A percentile compares a stretch with the other conserved stretches of the same genome.
Evolutionary conservation across 2,329 filamentous ascomycete genomes (phyloP).

Genomic region (Pyricularia sp.): DNA sequence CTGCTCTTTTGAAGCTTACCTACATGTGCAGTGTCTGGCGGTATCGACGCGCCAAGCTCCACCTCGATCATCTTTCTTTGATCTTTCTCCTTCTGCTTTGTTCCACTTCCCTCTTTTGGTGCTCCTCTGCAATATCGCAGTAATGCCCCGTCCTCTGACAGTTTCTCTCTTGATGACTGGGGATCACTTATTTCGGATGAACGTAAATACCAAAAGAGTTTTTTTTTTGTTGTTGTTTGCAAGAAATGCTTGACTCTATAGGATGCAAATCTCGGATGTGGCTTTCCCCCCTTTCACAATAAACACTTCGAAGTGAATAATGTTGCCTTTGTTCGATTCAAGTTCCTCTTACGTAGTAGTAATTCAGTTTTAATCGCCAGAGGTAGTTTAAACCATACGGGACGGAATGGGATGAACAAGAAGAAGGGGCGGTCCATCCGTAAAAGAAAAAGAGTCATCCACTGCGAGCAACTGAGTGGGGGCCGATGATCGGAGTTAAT

Average conservation of each 20-base stretch:
- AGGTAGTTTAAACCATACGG: too few relatives aligned
- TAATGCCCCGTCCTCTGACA: too few relatives aligned
- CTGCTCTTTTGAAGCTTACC: constrained; percentile 21
- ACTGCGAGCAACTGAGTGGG: background rate
- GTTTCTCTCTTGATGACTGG: background rate
- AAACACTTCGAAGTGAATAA: too few relatives aligned
- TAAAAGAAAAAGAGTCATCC: background rate
- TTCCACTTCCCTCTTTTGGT: background rate
- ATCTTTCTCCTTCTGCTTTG: background rate
- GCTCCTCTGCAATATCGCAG: background rate
- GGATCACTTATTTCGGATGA: background rate
- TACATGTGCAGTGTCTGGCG: constrained; percentile 71
- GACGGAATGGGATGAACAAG: background rate
- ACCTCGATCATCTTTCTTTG: background rate
- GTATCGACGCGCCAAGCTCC: constrained; percentile 61
- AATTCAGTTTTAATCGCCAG: too few relatives aligned
- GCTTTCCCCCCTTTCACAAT: background rate
- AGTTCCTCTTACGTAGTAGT: background rate
- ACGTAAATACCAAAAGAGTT: background rate
- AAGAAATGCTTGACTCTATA: background rate
- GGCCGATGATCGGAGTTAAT: background rate
- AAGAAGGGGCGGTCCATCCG: background rate
- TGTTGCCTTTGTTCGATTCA: background rate
- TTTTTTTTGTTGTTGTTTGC: too few relatives aligned
- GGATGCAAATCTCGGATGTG: background rate